Evolutionary conservation across 2,329 filamentous ascomycete genomes (phyloP).

Genomic region (Xylaria sp.): DNA sequence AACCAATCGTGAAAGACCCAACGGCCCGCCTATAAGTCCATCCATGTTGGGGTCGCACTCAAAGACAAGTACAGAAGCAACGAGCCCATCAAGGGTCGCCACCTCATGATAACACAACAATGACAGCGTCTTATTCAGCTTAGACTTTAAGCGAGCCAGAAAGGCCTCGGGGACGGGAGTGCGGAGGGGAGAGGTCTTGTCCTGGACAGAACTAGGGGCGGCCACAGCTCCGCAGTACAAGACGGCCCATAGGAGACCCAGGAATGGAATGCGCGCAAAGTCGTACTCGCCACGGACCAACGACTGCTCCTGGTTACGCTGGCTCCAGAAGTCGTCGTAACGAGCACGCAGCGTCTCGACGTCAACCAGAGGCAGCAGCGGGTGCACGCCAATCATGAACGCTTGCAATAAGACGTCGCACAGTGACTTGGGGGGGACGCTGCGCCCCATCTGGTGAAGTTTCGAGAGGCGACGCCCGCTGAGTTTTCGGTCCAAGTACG

Average conservation of each 20-base stretch:
- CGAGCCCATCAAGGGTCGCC: constrained; percentile 7
- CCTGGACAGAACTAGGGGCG: constrained; percentile 3
- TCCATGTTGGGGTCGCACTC: constrained; percentile 7
- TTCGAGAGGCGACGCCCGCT: constrained; percentile 6
- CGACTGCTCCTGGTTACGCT: background rate
- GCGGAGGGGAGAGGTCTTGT: constrained; percentile 4
- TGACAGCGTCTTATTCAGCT: constrained; percentile 5
- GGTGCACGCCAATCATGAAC: constrained; percentile 5
- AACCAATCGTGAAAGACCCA: constrained; percentile 6
- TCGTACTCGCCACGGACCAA: constrained; percentile 2
- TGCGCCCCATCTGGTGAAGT: constrained; percentile 7
- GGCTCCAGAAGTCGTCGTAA: constrained; percentile 8
- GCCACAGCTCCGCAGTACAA: constrained; percentile 7
- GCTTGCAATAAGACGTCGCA: constrained; percentile 8
- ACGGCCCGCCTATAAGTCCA: constrained; percentile 6
- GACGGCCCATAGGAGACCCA: constrained; percentile 3
- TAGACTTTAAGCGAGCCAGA: constrained; percentile 3
- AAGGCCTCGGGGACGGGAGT: constrained; percentile 1
- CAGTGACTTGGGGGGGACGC: background rate
- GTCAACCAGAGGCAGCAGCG: constrained; percentile 4
- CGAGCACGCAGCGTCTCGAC: constrained; percentile 4
- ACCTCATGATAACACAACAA: constrained; percentile 6
- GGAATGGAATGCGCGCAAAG: constrained; percentile 1
- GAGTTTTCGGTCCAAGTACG: constrained; percentile 4
- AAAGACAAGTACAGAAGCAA: constrained; percentile 4